Evolutionary conservation across 2,329 filamentous ascomycete genomes (phyloP).

Genomic region (Lojkania enalia): DNA sequence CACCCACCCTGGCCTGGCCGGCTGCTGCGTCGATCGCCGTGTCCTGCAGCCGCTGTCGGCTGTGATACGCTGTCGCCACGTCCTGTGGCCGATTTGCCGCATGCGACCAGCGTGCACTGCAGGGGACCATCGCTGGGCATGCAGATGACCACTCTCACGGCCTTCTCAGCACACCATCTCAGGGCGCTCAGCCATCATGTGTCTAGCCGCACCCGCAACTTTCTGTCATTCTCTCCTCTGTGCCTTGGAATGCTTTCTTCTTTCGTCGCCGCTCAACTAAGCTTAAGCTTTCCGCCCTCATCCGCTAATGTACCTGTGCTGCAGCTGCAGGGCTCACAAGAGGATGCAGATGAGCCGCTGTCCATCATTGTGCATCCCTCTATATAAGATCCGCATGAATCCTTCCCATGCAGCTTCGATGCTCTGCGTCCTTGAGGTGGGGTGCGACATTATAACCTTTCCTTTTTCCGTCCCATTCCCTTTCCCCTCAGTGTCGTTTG

Average conservation of each 20-base stretch:
- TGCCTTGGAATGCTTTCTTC: slow-evolving; percentile 33
- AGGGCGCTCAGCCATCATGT: slow-evolving; percentile 25
- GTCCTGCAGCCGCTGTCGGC: slow-evolving; percentile 36
- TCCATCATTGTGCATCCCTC: slow-evolving; percentile 19
- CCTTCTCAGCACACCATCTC: slow-evolving; percentile 32
- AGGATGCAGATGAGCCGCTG: slow-evolving; percentile 24
- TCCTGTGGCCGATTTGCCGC: slow-evolving; percentile 29
- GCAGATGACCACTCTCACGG: slow-evolving; percentile 34
- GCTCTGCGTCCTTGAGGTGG: slow-evolving; percentile 27
- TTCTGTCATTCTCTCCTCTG: slow-evolving; percentile 36
- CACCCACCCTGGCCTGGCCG: slow-evolving; percentile 14
- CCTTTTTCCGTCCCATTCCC: slow-evolving; percentile 9
- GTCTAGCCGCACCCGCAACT: slow-evolving; percentile 30
- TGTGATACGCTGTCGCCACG: slow-evolving; percentile 26
- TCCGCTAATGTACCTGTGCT: slow-evolving; percentile 41
- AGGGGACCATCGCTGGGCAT: slow-evolving; percentile 23
- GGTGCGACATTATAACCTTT: slow-evolving; percentile 18
- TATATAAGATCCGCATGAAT: slow-evolving; percentile 37
- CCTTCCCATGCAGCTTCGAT: slow-evolving; percentile 22
- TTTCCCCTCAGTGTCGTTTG: slow-evolving; percentile 10
- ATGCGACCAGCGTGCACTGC: slow-evolving; percentile 22
- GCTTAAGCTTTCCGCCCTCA: slow-evolving; percentile 43
- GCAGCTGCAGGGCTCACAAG: slow-evolving; percentile 25
- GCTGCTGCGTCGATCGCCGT: slow-evolving; percentile 32
- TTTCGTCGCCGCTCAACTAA: slow-evolving; percentile 39